Percentiles rank a stretch among this genome's conserved stretches.
phyloP scores from a whole-genome alignment of 2,329 filamentous ascomycete genomes.

The Aspergillus eucalypticola region DNA sequence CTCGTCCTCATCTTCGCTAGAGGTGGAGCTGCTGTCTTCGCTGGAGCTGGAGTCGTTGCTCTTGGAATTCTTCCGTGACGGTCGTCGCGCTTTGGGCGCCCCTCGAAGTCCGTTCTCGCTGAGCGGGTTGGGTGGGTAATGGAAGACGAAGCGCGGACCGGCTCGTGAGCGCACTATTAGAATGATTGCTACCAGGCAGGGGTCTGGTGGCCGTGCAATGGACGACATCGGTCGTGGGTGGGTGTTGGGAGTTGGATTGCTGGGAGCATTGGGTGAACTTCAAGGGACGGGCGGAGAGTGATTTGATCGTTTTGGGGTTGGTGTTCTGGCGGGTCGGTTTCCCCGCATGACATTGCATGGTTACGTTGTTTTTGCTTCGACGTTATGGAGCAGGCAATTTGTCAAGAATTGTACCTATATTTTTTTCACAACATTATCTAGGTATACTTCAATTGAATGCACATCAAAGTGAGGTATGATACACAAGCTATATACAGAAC shows the following conservation, averaged over 20 bases:
- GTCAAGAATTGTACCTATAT: not conserved
- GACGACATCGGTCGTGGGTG: slow-evolving; percentile 43
- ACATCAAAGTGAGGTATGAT: not conserved
- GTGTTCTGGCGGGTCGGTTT: slow-evolving; percentile 10
- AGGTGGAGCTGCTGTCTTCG: slow-evolving; percentile 39
- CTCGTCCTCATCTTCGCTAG: slow-evolving; percentile 44
- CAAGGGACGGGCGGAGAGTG: not conserved
- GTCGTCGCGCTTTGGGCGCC: slow-evolving; percentile 36
- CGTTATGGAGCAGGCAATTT: no score
- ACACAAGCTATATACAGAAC: slow-evolving; percentile 1
- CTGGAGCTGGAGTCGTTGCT: slow-evolving; percentile 44
- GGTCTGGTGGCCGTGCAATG: slow-evolving; percentile 52
- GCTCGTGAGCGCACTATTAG: slow-evolving; percentile 74
- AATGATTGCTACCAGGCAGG: slow-evolving; percentile 67
- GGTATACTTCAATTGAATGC: not conserved
- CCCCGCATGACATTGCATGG: slow-evolving; percentile 18
- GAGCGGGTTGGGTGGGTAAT: slow-evolving; percentile 69
- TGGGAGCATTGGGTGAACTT: slow-evolving; percentile 8
- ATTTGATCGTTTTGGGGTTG: slow-evolving; percentile 5
- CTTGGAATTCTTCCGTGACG: slow-evolving; percentile 34
- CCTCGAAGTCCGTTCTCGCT: slow-evolving; percentile 40
- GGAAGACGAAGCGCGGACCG: slow-evolving; percentile 80
- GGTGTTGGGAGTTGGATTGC: slow-evolving; percentile 10
- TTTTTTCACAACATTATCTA: not conserved
- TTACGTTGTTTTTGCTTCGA: not conserved